Evolutionary conservation across 768 basidiomycete genomes (phyloP).

Genomic region (Pleurotus pulmonarius): DNA sequence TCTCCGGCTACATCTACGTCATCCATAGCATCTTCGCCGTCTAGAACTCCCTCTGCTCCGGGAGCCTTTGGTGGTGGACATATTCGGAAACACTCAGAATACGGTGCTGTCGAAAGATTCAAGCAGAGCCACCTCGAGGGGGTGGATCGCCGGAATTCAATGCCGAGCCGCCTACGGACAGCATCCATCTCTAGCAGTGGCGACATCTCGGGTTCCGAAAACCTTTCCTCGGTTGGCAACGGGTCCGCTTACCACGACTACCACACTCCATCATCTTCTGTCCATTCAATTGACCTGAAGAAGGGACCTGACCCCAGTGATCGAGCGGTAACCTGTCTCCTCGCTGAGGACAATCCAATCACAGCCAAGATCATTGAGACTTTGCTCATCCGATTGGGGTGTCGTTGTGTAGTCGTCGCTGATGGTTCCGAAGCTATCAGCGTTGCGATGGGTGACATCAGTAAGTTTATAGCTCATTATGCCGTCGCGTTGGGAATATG

Average conservation of each 20-base stretch:
- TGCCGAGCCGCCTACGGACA: conserved; percentile 84
- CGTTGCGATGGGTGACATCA: conserved; percentile 96
- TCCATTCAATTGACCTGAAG: conserved; percentile 79
- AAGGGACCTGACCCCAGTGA: conserved; percentile 77
- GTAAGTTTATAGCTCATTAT: conserved; percentile 45
- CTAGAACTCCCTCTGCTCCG: conserved; percentile 73
- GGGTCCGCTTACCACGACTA: conserved; percentile 51
- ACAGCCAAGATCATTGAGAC: conserved; percentile 98
- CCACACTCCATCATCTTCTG: conserved; percentile 76
- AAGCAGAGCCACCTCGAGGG: conserved; percentile 79
- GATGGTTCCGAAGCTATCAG: conserved; percentile 97
- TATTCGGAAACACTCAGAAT: conserved; percentile 85
- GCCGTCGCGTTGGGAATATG: background rate
- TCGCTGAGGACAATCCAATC: conserved; percentile 98
- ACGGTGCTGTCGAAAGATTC: conserved; percentile 83
- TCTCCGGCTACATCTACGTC: conserved; percentile 91
- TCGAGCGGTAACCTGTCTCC: conserved; percentile 86
- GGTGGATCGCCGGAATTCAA: conserved; percentile 72
- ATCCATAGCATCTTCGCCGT: conserved; percentile 87
- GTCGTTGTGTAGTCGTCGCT: conserved; percentile 91
- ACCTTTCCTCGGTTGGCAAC: conserved; percentile 60
- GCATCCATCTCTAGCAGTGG: conserved; percentile 82
- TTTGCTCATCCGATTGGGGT: conserved; percentile 87
- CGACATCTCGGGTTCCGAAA: conserved; percentile 75
- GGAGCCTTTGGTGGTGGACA: conserved; percentile 54